Base-by-base conservation (phyloP, 2,329 filamentous ascomycete species). In the Myotisia sp. region DNA sequence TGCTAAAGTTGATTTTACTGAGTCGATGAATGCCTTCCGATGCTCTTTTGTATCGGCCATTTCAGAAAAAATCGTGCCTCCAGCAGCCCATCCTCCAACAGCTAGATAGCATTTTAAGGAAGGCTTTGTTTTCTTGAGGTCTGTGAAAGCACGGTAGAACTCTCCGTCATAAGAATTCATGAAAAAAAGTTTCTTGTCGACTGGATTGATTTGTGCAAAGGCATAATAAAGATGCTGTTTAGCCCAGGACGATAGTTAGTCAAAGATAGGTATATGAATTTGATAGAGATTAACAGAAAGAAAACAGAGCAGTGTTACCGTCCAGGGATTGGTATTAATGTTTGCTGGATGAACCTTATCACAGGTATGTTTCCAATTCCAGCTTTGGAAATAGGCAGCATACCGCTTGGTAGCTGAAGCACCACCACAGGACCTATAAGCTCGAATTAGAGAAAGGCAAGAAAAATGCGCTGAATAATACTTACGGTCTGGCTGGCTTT, bases 381-480 rank as follows among this genome's bases (percentile, higher is more conserved):
- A 59, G 5, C 37, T 26, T 37, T 59, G 51, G 37, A 58, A 60
- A 36, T 59, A 60, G 1, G 55, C 56, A 12, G 58, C 48, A 3
- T 39, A 42, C 14, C 40, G 39, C 23, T 37, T 34, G 26, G 8
- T 29, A 2, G 29, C 38, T 24, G 34, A 33, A 24, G 16, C 16
- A 9, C 32, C 36, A 6, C 26, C 22, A 22, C 31, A 34, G 12
- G 34, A 31, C 14, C 34, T 34, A 19, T 5, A n/a, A 33, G 3
- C 3, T 24, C 4, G 5, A 12, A 9, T 49, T 36, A 6, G 33
- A 33, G 6, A 38, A 33, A 3, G 13, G 20, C 8, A 9, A 19
- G 18, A 17, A 20, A 5, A 7, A 20, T n/a, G 14, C 8, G 13
- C 10, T 22, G 5, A 6, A 13, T 7, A 8, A 14, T 22, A 21